Evolutionary conservation across 164 flowering plant genomes (phyloP).

Genomic region (Liriodendron chinense): DNA sequence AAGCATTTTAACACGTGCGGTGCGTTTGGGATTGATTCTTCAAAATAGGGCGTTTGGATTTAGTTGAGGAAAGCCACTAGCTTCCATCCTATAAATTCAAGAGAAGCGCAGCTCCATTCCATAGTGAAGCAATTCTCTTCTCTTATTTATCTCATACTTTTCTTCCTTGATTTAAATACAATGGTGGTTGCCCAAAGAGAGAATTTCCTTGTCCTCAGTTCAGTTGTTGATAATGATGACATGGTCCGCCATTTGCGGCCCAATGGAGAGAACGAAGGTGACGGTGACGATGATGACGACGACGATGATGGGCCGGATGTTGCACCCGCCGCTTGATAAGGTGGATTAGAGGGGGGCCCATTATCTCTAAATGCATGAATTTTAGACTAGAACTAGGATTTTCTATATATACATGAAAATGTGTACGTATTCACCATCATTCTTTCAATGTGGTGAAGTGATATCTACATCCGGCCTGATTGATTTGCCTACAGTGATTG

Average conservation of each 20-base stretch:
- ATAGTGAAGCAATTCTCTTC: background rate
- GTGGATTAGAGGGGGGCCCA: background rate
- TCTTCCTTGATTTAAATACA: background rate
- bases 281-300: conserved; percentile 22
- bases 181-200: conserved; percentile 7
- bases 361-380: background rate
- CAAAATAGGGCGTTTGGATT: background rate
- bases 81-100: background rate
- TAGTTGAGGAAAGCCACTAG: background rate
- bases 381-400: background rate
- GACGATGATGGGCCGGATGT: conserved; percentile 26
- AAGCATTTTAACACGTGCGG: background rate
- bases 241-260: too few relatives aligned
- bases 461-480: too few relatives aligned
- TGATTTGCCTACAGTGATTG: too few relatives aligned
- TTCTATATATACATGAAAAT: background rate
- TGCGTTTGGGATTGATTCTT: background rate
- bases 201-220: background rate
- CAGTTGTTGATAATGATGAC: background rate
- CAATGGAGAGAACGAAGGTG: conserved; percentile 15
- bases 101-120: conserved; percentile 1
- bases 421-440: background rate
- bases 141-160: background rate
- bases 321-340: conserved; percentile 26
- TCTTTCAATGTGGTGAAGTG: too few relatives aligned